Evolutionary conservation across 345 rosid species (phyloP), one percentile per base, ranked within the genome.

Genomic region (Hibiscus mutabilis): DNA sequence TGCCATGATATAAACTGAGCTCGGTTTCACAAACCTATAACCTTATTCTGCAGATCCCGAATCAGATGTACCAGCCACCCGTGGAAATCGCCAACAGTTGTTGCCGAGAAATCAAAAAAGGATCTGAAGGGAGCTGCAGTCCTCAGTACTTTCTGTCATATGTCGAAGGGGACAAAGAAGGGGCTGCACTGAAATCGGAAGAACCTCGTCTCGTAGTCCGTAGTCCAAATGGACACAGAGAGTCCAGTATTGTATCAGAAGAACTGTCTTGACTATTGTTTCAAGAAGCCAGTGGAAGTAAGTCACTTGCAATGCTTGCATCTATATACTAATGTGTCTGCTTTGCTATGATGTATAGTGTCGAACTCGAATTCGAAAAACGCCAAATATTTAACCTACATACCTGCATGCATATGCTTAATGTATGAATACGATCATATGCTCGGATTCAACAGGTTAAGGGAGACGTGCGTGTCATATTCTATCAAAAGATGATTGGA

Each of bases 211-310:
- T 89, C 18, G 85, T 91, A 33, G 82, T 91, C 67, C 18, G 85
- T 91, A 33, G 82, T 91, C 67, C 98, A 94, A 76, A 94, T 91
- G 98, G 98, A 94, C 83, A 94, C 98, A 1, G 96, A 94, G 75
- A 87, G 85, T 72, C 79, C 97, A 29, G 75, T 87, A n/a, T 80
- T 89, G 69, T 90, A 94, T 81, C 86, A 90, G 77, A 91, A 87
- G 75, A 89, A 84, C 24, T 90, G 97, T 75, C 97, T 91, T 66
- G 98, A 91, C 65, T 83, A 83, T 75, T 79, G 78, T 76, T 91
- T 90, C 75, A 85, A 85, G 25, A 87, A 79, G 69, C 96, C 98
- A 72, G 79, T 88, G n/a, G 79, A 55, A 69, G 97, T 91, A 82
- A 84, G 87, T 80, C 52, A 46, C 46, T 49, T 46, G 21, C 19